Base-by-base conservation (phyloP, 2,329 filamentous ascomycete genomes). In the Talaromyces piceae region DNA sequence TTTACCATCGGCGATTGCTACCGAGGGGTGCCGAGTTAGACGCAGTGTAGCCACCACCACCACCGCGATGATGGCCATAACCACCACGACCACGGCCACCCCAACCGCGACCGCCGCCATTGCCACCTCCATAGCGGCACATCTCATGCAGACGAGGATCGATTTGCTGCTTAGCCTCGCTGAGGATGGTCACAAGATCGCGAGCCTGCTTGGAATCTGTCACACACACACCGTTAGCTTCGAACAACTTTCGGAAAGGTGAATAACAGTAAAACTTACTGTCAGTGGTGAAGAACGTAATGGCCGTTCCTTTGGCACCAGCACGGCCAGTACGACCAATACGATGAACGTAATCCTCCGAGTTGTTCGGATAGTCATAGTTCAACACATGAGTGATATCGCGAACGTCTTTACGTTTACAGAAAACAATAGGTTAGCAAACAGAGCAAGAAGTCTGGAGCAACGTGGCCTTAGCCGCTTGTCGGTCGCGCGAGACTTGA, bases 351-450 rank as follows among this genome's bases (percentile, higher is more conserved):
- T 84, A 84, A 65, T 84, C 81, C 70, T 84, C 81, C 63, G 81
- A 83, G 70, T 84, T 97, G 80, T 97, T 97, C 73, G 91, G 91
- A 76, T 97, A 97, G 73, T 97, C 93, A 88, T 97, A 96, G 84
- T 97, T 97, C 77, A 98, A 82, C 76, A 98, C 93, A 78, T 98
- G 93, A 76, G 93, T 97, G 79, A 98, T 98, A 82, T 98, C 95
- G 78, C 91, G 91, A 79, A 98, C 93, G 87, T 98, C 93, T 97
- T 96, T 69, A 76, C 67, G 77, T 72, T 77, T 70, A 73, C 56
- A n/a, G n/a, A n/a, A n/a, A n/a, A n/a, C n/a, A 57, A 37, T 56
- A 82, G 80, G 87, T 95, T 94, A 95, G 89, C 82, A 82, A 71
- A 67, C 65, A 50, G 77, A 74, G 76, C 77, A 78, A 66, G 65